These are phyloP conservation scores for Orobanche coerulescens DNA, from an alignment of 257 asterid species.

Conservation along the genomic window DNA sequence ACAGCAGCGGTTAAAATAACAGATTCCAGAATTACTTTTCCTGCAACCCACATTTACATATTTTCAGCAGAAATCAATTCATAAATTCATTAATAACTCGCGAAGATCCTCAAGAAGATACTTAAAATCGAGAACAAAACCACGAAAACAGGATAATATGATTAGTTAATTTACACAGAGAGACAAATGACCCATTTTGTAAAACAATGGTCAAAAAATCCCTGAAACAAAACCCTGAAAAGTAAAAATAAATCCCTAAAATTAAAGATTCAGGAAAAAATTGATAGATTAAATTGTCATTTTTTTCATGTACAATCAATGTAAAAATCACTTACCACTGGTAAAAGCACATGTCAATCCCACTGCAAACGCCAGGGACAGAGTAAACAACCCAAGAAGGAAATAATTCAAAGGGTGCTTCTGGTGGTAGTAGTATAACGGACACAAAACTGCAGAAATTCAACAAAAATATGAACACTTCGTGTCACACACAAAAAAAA, in stretches of 20 bases:
- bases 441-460: conserved; percentile 53
- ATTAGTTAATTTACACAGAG: too few species aligned
- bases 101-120: background rate
- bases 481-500: background rate
- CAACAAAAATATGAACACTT: background rate
- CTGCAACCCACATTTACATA: conserved; percentile 18
- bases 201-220: too few species aligned
- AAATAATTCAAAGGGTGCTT: conserved; percentile 69
- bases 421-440: conserved; percentile 64
- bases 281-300: background rate
- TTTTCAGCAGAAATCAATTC: background rate
- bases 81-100: too few species aligned
- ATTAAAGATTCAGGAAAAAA: background rate
- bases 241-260: too few species aligned
- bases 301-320: too few species aligned
- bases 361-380: conserved; percentile 53
- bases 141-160: too few species aligned
- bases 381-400: conserved; percentile 72
- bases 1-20: conserved; percentile 38
- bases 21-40: conserved; percentile 39
- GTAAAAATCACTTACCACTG: conserved; percentile 34
- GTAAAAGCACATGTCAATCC: conserved; percentile 80
- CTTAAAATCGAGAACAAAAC: too few species aligned
- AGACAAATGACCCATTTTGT: too few species aligned
- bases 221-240: too few species aligned